Base-by-base conservation (phyloP, 2,329 filamentous ascomycete genomes). In the Ciborinia camelliae region DNA sequence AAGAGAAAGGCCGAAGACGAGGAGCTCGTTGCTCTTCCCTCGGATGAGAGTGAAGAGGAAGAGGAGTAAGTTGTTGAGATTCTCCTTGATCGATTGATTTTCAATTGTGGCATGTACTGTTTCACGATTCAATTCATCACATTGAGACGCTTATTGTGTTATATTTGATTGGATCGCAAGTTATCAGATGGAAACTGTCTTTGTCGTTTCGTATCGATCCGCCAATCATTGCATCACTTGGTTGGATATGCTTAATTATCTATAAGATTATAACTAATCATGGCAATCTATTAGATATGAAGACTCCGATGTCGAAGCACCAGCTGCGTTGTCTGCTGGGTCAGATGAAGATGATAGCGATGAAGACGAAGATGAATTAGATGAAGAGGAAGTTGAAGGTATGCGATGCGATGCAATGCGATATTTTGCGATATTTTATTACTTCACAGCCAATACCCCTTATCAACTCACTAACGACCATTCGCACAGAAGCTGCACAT, bases 281-380 rank as follows among this genome's bases (percentile, higher is more conserved):
- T 58, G 3, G 32, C 39, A 12, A 26, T 30, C 28, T 53, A 26
- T 60, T 63, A 73, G 72, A 52, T 73, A 73, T 54, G 71, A 79
- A 68, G 75, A 75, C 67, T 71, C 74, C 63, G 69, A 75, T 67
- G 70, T 70, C 60, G 68, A 73, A 62, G 72, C 28, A 23, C 26
- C n/a, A 63, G 50, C 39, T 32, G 47, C 32, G 10, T 35, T 32
- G 4, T 62, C 59, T 32, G 48, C 59, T 30, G 26, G 73, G 66
- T 66, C 68, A 64, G 70, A 71, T 60, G 70, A 66, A 54, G 73
- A 71, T 66, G 71, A 74, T 68, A 70, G 75, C 68, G 75, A 72
- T 41, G 73, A 75, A 64, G 73, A 76, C 32, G 76, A 78, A 62
- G 73, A 77, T 51, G 69, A 70, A 30, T 64, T 67, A 39, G 66